phyloP scores from a whole-genome alignment of 139 green algal genomes.

The Pleodorina starrii region DNA sequence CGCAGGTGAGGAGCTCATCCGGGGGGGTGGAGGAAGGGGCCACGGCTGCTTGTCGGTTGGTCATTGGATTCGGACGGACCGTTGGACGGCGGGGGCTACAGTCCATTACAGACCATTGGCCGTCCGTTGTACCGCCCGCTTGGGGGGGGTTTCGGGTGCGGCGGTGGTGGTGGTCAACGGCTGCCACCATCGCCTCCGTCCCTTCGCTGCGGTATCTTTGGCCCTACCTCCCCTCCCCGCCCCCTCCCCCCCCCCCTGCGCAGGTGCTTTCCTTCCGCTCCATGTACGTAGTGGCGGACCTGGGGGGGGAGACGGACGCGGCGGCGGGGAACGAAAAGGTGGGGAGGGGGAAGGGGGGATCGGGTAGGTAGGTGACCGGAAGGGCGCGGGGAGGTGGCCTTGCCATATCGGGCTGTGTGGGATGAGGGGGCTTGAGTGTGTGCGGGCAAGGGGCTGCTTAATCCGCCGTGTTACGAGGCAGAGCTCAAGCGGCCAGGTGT shows the following conservation, averaged over 20 bases:
- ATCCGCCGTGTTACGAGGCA: no score
- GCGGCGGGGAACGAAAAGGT: constrained; percentile 48
- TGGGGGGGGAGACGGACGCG: constrained; percentile 54
- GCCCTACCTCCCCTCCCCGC: neutral
- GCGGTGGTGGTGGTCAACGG: neutral
- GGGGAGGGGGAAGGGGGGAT: neutral
- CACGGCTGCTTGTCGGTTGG: no score
- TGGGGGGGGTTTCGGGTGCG: neutral
- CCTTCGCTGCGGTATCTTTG: neutral
- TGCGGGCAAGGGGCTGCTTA: no score
- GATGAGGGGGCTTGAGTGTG: no score
- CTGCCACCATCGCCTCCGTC: neutral
- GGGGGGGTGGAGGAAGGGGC: neutral
- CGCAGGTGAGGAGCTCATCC: constrained; percentile 59
- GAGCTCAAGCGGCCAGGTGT: no score
- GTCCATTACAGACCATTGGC: no score
- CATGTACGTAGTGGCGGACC: constrained; percentile 79
- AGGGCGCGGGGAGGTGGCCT: no score
- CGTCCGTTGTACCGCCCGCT: no score
- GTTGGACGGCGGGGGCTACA: no score
- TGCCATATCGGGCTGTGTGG: no score
- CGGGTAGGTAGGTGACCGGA: no score
- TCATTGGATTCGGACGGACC: no score
- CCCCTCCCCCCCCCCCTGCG: neutral
- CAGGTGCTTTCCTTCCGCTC: constrained; percentile 74